Percentiles rank a stretch among this genome's conserved stretches.
Evolutionary conservation across 345 rosid species (phyloP).

Genomic region (Acer yangbiense): DNA sequence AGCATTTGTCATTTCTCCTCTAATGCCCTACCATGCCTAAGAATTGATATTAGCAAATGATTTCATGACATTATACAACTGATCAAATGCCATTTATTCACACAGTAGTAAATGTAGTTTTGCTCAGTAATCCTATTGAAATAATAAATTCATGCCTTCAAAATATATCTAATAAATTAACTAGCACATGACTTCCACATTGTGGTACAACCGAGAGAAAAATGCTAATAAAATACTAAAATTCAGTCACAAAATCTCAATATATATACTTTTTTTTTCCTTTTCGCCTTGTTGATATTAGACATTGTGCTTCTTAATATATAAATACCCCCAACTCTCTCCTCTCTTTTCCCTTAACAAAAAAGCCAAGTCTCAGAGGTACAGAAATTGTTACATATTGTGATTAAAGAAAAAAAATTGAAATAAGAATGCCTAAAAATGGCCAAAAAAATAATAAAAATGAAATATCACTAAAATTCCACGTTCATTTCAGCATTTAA

Average conservation of each 20-base stretch:
- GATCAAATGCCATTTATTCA: background rate
- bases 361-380: background rate
- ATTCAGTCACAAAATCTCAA: background rate
- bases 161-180: background rate
- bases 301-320: background rate
- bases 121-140: background rate
- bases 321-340: too few relatives aligned
- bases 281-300: background rate
- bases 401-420: background rate
- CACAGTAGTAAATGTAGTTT: background rate
- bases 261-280: too few relatives aligned
- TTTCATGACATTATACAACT: background rate
- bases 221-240: background rate
- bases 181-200: background rate
- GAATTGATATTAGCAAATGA: background rate
- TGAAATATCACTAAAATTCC: background rate
- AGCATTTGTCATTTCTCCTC: too few relatives aligned
- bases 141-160: background rate
- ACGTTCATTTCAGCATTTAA: conserved; percentile 33
- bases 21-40: background rate
- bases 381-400: background rate
- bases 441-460: background rate
- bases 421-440: background rate
- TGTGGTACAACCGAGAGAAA: background rate
- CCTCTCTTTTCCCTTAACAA: background rate